These are phyloP conservation scores for Globisporangium yorkense DNA, from an alignment of 352 stramenopile genomes.

Conservation along the genomic window DNA sequence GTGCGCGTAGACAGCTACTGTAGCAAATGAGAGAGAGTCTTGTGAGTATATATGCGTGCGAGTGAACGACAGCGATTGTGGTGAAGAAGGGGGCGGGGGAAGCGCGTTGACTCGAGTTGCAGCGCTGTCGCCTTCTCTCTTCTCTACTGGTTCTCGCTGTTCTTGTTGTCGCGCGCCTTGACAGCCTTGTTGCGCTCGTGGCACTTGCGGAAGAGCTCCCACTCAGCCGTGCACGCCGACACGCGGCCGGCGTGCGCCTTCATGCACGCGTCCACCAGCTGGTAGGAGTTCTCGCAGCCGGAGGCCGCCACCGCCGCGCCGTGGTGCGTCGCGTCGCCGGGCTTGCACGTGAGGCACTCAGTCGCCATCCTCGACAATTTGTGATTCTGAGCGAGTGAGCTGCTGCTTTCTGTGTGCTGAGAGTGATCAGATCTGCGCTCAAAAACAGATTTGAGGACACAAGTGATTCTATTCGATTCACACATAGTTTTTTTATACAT, in stretches of 20 bases:
- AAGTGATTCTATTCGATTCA: not conserved
- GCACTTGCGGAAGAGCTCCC: slow-evolving; percentile 71
- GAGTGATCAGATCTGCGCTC: not conserved
- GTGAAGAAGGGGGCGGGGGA: not conserved
- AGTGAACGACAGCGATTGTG: not conserved
- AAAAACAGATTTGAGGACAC: not conserved
- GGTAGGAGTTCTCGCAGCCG: slow-evolving; percentile 58
- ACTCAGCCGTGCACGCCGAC: slow-evolving; percentile 70
- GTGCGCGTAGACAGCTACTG: not conserved
- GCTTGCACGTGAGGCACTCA: slow-evolving; percentile 71
- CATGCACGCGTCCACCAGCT: slow-evolving; percentile 76
- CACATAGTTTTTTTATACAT: not conserved
- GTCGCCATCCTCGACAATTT: slow-evolving; percentile 32
- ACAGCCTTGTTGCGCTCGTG: slow-evolving; percentile 44
- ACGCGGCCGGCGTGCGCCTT: slow-evolving; percentile 71
- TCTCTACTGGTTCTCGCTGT: not conserved
- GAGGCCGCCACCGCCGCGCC: slow-evolving; percentile 60
- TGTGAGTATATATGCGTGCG: not conserved
- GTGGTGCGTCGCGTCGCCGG: slow-evolving; percentile 60
- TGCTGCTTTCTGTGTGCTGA: not conserved
- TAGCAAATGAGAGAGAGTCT: not conserved
- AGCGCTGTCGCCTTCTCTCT: not conserved
- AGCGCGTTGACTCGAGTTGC: not conserved
- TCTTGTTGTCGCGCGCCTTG: slow-evolving; percentile 10
- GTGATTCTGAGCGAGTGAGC: not conserved